Percentiles rank a stretch among this genome's conserved stretches.
phyloP scores from a whole-genome alignment of 495 filamentous ascomycete genomes.

The Umbilicaria muhlenbergii region DNA sequence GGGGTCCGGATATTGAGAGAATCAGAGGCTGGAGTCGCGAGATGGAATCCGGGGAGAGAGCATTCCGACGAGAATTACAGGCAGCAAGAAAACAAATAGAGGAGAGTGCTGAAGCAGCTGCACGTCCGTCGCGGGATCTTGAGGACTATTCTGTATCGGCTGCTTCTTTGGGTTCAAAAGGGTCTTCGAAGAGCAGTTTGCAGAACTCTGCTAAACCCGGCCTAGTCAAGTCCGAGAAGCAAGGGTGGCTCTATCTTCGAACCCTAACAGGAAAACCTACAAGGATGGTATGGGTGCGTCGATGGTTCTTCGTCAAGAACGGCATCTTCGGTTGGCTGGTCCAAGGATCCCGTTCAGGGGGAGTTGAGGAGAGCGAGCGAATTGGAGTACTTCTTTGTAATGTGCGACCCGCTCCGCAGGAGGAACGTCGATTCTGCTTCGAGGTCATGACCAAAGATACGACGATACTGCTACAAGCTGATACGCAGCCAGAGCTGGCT shows the following conservation, averaged over 20 bases:
- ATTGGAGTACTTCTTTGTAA: conserved; percentile 91
- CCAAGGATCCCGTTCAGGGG: conserved; percentile 69
- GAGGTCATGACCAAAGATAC: conserved; percentile 97
- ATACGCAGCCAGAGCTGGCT: conserved; percentile 75
- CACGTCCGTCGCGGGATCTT: conserved; percentile 72
- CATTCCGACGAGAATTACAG: conserved; percentile 65
- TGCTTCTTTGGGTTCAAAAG: conserved; percentile 62
- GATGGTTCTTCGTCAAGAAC: conserved; percentile 91
- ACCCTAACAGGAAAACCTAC: conserved; percentile 77
- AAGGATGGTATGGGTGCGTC: conserved; percentile 67
- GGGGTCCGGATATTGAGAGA: conserved; percentile 67
- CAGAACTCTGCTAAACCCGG: conserved; percentile 20
- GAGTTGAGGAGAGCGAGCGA: conserved; percentile 88
- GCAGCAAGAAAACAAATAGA: conserved; percentile 70
- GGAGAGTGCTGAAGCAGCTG: conserved; percentile 51
- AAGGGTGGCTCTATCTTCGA: conserved; percentile 83
- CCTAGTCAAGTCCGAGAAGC: conserved; percentile 49
- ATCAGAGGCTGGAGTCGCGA: conserved; percentile 83
- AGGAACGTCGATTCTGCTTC: conserved; percentile 92
- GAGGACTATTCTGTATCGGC: conserved; percentile 87
- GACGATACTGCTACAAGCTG: conserved; percentile 77
- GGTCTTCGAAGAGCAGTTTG: conserved; percentile 39
- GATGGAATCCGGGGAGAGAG: conserved; percentile 69
- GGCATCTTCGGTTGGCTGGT: conserved; percentile 93
- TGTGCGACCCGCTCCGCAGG: conserved; percentile 75